Conservation (phyloP, 2,329 filamentous ascomycete genomes). For the Arachnomyces sp. region DNA sequence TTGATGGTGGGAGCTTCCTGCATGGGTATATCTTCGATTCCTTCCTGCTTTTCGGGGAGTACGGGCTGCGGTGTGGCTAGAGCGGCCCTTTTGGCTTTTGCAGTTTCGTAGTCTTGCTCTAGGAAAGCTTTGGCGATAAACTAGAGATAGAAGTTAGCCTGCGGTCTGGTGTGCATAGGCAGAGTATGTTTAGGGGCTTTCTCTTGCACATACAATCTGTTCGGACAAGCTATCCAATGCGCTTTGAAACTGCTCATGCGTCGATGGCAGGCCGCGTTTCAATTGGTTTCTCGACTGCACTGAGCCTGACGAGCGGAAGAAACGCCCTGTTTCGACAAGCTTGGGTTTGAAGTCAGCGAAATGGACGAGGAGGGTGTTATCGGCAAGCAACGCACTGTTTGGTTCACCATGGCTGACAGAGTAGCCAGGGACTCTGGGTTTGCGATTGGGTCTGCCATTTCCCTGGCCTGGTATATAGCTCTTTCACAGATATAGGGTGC, state of each 20-base stretch:
- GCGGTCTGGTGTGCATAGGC: too few relatives aligned
- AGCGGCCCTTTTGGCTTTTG: constrained; percentile 25
- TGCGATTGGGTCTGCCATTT: constrained; percentile 9
- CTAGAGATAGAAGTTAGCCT: constrained; percentile 17
- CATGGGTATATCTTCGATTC: constrained; percentile 24
- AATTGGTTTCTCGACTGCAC: constrained; percentile 26
- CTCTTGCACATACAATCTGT: constrained; percentile 27
- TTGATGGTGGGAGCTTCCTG: constrained; percentile 13
- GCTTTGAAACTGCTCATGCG: constrained; percentile 32
- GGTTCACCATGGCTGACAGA: constrained; percentile 28
- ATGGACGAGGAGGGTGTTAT: constrained; percentile 3
- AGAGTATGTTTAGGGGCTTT: too few relatives aligned
- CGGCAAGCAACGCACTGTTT: constrained; percentile 22
- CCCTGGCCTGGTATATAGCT: neutral
- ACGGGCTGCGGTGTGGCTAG: constrained; percentile 1
- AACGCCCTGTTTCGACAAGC: constrained; percentile 35
- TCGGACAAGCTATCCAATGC: constrained; percentile 34
- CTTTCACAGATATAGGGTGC: neutral
- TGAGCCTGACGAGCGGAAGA: constrained; percentile 31
- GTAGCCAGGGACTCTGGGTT: constrained; percentile 29
- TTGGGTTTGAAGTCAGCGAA: constrained; percentile 15
- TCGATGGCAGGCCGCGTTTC: constrained; percentile 29
- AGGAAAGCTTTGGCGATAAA: constrained; percentile 37
- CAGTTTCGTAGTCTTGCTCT: constrained; percentile 33
- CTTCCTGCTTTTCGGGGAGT: constrained; percentile 9